A percentile compares a stretch with the other conserved stretches of the same genome.
Evolutionary conservation across 768 basidiomycete genomes (phyloP).

Genomic region (Auriculariales sp.): DNA sequence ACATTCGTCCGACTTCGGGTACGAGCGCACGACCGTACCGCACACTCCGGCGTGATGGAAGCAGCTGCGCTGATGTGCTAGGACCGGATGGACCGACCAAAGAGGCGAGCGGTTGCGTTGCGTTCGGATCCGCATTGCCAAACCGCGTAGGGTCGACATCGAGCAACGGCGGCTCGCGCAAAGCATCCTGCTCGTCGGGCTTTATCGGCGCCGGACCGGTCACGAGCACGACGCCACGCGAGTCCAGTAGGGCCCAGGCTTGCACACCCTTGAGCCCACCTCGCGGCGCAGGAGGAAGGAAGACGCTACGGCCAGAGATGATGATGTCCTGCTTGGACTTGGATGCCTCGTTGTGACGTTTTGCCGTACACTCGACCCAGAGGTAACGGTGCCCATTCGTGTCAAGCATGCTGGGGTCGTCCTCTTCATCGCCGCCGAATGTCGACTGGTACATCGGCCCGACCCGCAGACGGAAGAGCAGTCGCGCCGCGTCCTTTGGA

Average conservation of each 20-base stretch:
- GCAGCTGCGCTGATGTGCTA: too few relatives aligned
- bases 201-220: slow-evolving; percentile 3
- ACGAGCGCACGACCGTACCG: background rate
- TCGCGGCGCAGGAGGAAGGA: slow-evolving; percentile 54
- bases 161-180: background rate
- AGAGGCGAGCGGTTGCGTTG: too few relatives aligned
- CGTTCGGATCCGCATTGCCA: too few relatives aligned
- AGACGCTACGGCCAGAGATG: slow-evolving; percentile 62
- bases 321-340: slow-evolving; percentile 93
- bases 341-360: slow-evolving; percentile 81
- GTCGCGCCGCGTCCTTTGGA: background rate
- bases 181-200: slow-evolving; percentile 6
- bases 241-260: slow-evolving; percentile 18
- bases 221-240: background rate
- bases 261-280: slow-evolving; percentile 35
- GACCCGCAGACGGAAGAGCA: background rate
- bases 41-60: too few relatives aligned
- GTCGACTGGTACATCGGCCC: background rate
- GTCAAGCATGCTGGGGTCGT: slow-evolving; percentile 26
- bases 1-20: background rate
- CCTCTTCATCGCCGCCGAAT: background rate
- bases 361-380: slow-evolving; percentile 86
- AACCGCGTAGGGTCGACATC: too few relatives aligned
- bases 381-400: slow-evolving; percentile 52
- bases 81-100: too few relatives aligned